Conservation (phyloP, 805 yeast species). For the Yueomyces sinensis region DNA sequence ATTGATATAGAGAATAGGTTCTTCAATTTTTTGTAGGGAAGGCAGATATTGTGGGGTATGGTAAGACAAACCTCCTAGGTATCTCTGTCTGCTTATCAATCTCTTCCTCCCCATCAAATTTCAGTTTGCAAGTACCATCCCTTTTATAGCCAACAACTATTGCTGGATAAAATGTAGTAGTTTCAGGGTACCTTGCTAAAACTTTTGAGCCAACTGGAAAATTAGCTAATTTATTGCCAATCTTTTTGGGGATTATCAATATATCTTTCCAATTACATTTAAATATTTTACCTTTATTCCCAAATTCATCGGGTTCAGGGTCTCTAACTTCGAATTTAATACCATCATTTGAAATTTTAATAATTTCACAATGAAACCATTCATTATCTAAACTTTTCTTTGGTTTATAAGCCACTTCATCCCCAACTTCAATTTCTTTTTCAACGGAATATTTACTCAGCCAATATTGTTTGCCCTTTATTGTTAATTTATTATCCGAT, state of each 20-base stretch:
- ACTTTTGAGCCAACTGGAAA: slow-evolving; percentile 74
- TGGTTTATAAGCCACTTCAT: slow-evolving; percentile 82
- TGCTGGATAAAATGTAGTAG: slow-evolving; percentile 94
- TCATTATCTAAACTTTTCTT: slow-evolving; percentile 55
- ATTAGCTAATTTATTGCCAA: slow-evolving; percentile 21
- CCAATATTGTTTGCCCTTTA: slow-evolving; percentile 33
- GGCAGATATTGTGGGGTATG: slow-evolving; percentile 37
- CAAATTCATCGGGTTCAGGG: slow-evolving; percentile 93
- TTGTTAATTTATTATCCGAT: no score
- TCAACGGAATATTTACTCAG: slow-evolving; percentile 44
- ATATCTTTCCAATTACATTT: slow-evolving; percentile 75
- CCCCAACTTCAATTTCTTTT: slow-evolving; percentile 46
- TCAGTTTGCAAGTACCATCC: slow-evolving; percentile 64
- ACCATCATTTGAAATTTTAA: slow-evolving; percentile 64
- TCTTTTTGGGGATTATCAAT: slow-evolving; percentile 51
- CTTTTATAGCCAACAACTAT: slow-evolving; percentile 67
- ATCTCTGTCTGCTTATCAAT: slow-evolving; percentile 92
- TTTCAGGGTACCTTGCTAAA: slow-evolving; percentile 90
- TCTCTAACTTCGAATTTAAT: slow-evolving; percentile 79
- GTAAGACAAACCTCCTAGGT: slow-evolving; percentile 68
- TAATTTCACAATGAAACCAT: slow-evolving; percentile 94
- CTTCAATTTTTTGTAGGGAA: slow-evolving; percentile 12
- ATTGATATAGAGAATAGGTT: no score
- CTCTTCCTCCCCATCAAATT: slow-evolving; percentile 96
- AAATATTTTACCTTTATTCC: slow-evolving; percentile 76